Conservation (phyloP, 768 basidiomycete genomes). For the Podaxis sp. region DNA sequence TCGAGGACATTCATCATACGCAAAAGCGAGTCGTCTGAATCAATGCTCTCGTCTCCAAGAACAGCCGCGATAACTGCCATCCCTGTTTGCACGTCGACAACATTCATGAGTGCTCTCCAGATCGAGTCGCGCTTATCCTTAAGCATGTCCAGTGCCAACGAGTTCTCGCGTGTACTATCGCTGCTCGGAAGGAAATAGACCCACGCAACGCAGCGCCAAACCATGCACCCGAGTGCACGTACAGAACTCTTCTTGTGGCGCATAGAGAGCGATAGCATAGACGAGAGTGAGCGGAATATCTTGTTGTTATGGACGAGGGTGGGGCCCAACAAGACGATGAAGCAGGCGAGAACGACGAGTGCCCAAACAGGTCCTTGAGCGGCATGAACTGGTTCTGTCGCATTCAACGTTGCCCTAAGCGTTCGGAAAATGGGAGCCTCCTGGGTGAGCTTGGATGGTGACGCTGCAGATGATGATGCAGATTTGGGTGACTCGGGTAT, state of each 20-base stretch:
- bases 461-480: constrained; percentile 19
- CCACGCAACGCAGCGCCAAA: constrained; percentile 71
- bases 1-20: constrained; percentile 51
- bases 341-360: constrained; percentile 60
- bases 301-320: constrained; percentile 44
- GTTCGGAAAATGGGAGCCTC: constrained; percentile 64
- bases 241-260: constrained; percentile 65
- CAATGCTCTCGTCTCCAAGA: constrained; percentile 31
- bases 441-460: constrained; percentile 28
- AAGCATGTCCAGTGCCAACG: constrained; percentile 13
- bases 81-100: constrained; percentile 53
- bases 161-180: constrained; percentile 4
- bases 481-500: constrained; percentile 32
- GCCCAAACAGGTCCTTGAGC: constrained; percentile 83
- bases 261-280: constrained; percentile 54
- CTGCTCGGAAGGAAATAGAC: constrained; percentile 54
- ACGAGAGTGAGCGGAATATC: constrained; percentile 45
- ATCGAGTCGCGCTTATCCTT: constrained; percentile 34
- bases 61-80: constrained; percentile 55
- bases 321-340: constrained; percentile 68
- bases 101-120: constrained; percentile 50
- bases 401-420: constrained; percentile 59
- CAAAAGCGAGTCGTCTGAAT: constrained; percentile 41
- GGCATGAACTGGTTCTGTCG: constrained; percentile 54
- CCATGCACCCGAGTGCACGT: constrained; percentile 56